Conservation (phyloP, 2,329 filamentous ascomycete species). For the Cercospora sp. region DNA sequence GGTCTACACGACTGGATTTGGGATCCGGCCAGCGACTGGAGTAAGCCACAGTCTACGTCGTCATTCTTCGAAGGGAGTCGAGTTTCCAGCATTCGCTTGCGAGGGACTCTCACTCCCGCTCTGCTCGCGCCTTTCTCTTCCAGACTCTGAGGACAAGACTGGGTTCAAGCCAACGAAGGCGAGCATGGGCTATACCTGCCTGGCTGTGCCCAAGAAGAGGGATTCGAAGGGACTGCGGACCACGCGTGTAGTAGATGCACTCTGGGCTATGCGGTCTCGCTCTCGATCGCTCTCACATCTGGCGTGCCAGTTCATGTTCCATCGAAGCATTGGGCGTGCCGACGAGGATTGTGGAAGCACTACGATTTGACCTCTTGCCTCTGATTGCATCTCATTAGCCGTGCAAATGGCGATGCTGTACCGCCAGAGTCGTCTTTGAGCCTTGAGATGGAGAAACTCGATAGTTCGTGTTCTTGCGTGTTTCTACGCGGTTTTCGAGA, state of each 20-base stretch:
- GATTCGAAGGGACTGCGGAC: background rate
- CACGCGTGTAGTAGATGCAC: background rate
- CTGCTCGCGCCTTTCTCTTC: background rate
- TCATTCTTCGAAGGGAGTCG: background rate
- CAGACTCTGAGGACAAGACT: background rate
- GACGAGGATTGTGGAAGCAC: background rate
- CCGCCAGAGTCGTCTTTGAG: background rate
- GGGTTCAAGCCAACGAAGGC: background rate
- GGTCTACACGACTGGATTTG: background rate
- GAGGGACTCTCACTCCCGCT: background rate
- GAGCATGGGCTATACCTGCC: background rate
- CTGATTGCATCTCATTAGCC: background rate
- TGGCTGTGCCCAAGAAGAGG: background rate
- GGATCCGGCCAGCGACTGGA: background rate
- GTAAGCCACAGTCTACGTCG: background rate
- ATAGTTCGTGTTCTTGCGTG: background rate
- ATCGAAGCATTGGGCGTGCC: background rate
- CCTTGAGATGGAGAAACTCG: background rate
- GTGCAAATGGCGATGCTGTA: background rate
- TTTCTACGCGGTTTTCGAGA: background rate
- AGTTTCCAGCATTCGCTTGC: background rate
- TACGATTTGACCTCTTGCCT: background rate
- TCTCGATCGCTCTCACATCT: background rate
- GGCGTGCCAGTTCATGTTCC: background rate
- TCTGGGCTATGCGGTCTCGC: background rate